phyloP scores from a whole-genome alignment of 2,329 filamentous ascomycete species.

The Fusarium clavum region DNA sequence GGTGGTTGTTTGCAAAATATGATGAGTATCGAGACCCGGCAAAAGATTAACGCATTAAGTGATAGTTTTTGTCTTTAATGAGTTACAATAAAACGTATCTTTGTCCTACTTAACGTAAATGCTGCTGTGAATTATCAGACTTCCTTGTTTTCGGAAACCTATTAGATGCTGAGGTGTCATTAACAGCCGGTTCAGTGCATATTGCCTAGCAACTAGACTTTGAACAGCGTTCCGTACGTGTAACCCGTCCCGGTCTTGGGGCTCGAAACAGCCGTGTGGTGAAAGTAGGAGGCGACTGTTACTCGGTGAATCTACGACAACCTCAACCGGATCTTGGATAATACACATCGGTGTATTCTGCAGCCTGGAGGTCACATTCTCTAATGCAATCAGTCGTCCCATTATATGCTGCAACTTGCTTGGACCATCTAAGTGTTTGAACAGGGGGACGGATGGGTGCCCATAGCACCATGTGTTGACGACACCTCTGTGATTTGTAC shows the following conservation, averaged over 20 bases:
- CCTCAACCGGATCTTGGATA: background rate
- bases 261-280: background rate
- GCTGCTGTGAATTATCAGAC: background rate
- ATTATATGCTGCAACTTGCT: background rate
- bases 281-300: background rate
- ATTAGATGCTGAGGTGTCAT: background rate
- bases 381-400: background rate
- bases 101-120: constrained; percentile 8
- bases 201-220: background rate
- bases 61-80: constrained; percentile 20
- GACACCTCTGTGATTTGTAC: background rate
- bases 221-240: background rate
- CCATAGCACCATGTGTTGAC: background rate
- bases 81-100: constrained; percentile 24
- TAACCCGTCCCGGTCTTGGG: background rate
- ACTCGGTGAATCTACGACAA: background rate
- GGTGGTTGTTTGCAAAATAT: constrained; percentile 8
- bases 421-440: background rate
- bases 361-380: background rate
- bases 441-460: background rate
- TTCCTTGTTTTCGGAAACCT: background rate
- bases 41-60: constrained; percentile 25
- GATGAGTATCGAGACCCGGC: constrained; percentile 9
- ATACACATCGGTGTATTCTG: background rate
- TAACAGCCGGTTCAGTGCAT: background rate